Base-by-base conservation (phyloP, 345 rosid genomes). In the Isatis tinctoria region DNA sequence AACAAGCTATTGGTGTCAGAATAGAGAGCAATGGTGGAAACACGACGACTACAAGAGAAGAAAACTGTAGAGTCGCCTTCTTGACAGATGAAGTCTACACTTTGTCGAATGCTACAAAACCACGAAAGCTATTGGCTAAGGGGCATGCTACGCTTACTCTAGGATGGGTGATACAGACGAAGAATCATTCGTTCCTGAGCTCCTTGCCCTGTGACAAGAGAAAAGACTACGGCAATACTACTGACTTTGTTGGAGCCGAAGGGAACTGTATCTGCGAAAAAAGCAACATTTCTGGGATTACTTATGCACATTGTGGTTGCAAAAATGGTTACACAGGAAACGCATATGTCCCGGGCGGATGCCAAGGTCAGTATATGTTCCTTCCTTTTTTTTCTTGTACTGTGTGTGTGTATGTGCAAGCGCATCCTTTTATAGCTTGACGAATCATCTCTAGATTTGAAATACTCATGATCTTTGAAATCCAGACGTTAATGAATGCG, bases 111-210 rank as follows among this genome's bases (percentile, higher is more conserved):
- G 32, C 10, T 0, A 57, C 47, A 1, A 16, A 16, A 8, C 28
- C 72, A 22, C 14, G 12, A 10, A 3, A 40, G 8, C 57, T 65
- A 5, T 26, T 74, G 33, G 13, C 59, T 24, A 54, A 44, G 35
- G 2, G 59, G 36, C 22, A 30, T 24, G 36, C 63, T 22, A 58
- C 81, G 0, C 0, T 58, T 26, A 56, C 44, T 22, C 67, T 83
- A 44, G 73, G 74, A 30, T 83, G 84, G 86, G 1, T 64, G 0
- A 51, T 83, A 35, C 51, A 67, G 56, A 44, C 70, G 0, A 52
- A 36, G 6, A 53, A 52, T 14, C 1, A 0, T 17, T 51, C 43
- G 0, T 28, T 40, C 49, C 5, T 73, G 2, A 14, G 13, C 36
- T 30, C 56, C 1, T 70, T 70, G 74, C 22, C 11, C 4, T 58